A percentile compares a stretch with the other conserved stretches of the same genome.
phyloP scores from a whole-genome alignment of 768 basidiomycete genomes.

The Ramaria sp. region DNA sequence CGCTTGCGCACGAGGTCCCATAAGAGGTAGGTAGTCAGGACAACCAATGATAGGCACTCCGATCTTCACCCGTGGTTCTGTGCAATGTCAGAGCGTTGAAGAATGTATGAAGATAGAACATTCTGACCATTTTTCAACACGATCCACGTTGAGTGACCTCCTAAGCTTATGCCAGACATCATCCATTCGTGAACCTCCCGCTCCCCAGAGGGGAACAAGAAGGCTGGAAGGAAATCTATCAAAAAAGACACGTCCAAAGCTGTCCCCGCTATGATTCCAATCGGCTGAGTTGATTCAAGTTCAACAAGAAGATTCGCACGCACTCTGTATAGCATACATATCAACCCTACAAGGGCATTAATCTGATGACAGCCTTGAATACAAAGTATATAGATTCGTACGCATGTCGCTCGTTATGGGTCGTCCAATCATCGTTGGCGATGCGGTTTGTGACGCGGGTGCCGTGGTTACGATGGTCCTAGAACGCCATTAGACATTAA shows the following conservation, averaged over 20 bases:
- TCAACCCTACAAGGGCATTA: conserved; percentile 23
- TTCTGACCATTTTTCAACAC: conserved; percentile 43
- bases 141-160: conserved; percentile 79
- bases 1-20: conserved; percentile 41
- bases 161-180: conserved; percentile 67
- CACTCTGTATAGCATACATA: conserved; percentile 38
- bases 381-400: conserved; percentile 15
- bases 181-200: conserved; percentile 56
- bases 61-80: conserved; percentile 32
- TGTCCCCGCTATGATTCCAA: conserved; percentile 38
- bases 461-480: conserved; percentile 50
- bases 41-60: conserved; percentile 54
- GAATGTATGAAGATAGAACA: conserved; percentile 11
- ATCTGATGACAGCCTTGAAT: background rate
- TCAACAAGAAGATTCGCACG: conserved; percentile 7
- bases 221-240: conserved; percentile 67
- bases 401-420: conserved; percentile 34
- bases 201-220: conserved; percentile 60
- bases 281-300: background rate
- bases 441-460: conserved; percentile 24
- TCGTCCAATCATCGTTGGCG: conserved; percentile 30
- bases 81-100: conserved; percentile 14
- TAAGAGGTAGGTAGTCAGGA: conserved; percentile 52
- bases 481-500: background rate
- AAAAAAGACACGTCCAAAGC: conserved; percentile 68